Base-by-base conservation (phyloP, 2,329 filamentous ascomycete genomes). In the Leptographium lundbergii region DNA sequence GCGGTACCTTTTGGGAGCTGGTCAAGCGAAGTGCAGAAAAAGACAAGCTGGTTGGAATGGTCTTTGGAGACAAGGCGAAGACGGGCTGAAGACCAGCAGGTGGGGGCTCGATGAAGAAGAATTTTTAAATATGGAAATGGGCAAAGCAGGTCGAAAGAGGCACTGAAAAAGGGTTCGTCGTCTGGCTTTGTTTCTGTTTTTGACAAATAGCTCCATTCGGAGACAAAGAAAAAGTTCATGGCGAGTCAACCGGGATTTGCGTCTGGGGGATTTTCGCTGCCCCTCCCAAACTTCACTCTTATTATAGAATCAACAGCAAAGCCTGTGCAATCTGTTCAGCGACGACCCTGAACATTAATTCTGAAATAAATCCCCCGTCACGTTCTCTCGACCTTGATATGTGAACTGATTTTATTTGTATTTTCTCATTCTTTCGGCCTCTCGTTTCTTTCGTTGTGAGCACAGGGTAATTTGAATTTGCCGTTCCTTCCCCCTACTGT, bases 11-110 rank as follows among this genome's bases (percentile, higher is more conserved):
- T 52, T 65, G 63, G 63, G 62, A 63, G 45, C 56, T 65, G 42
- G 61, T 63, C 9, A 60, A 64, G 57, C 61, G 61, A 48, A 63
- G 62, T 34, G 63, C 63, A 2, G 63, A 64, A 24, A 64, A 64
- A 51, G 63, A 64, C 19, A 64, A 64, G 61, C 48, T 64, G 47
- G 19, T 64, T 34, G 51, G 59, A 22, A 62, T 64, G 61, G 61
- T 64, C 7, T 48, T 56, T 32, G 54, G 54, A n/a, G 51, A 54
- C 2, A 4, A 34, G 25, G 25, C 25, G 19, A 45, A 2, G 17
- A 45, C 6, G 5, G 14, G 5, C 1, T 19, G 19, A n/a, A 45
- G 7, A 3, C 17, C 17, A 14, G 13, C 17, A n/a, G 42, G 6
- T 19, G 19, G 7, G 19, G 19, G 5, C 6, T 19, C 42, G 19